phyloP scores from a whole-genome alignment of 257 asterid species.

The Prunella vulgaris region DNA sequence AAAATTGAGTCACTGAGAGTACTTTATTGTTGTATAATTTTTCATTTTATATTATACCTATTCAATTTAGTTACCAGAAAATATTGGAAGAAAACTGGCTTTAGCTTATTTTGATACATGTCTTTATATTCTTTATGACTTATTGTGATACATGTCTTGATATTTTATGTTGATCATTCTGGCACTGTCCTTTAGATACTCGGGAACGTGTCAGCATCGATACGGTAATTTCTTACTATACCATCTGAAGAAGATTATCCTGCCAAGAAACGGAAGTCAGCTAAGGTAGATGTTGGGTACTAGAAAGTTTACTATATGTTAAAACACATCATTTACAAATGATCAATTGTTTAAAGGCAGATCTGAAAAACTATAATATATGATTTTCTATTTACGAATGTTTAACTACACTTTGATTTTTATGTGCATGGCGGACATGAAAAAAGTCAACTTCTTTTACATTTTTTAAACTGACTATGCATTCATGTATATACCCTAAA shows the following conservation, averaged over 20 bases:
- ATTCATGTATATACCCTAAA: not conserved
- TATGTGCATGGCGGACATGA: not conserved
- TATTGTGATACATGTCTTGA: no score
- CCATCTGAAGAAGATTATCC: constrained; percentile 38
- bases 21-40: not conserved
- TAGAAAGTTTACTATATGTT: not conserved
- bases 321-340: not conserved
- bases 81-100: not conserved
- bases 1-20: not conserved
- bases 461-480: not conserved
- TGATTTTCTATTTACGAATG: not conserved
- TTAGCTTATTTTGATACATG: no score
- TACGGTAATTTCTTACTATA: constrained; percentile 51
- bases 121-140: no score
- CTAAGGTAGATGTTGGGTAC: constrained; percentile 5
- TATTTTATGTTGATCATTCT: no score
- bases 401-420: not conserved
- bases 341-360: no score
- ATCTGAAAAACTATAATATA: no score
- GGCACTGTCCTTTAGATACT: no score
- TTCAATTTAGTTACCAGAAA: not conserved
- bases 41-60: not conserved
- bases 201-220: no score
- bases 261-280: constrained; percentile 18
- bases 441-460: no score